Evolutionary conservation across 2,329 filamentous ascomycete species (phyloP).

Genomic region (Neodidymelliopsis sp.): DNA sequence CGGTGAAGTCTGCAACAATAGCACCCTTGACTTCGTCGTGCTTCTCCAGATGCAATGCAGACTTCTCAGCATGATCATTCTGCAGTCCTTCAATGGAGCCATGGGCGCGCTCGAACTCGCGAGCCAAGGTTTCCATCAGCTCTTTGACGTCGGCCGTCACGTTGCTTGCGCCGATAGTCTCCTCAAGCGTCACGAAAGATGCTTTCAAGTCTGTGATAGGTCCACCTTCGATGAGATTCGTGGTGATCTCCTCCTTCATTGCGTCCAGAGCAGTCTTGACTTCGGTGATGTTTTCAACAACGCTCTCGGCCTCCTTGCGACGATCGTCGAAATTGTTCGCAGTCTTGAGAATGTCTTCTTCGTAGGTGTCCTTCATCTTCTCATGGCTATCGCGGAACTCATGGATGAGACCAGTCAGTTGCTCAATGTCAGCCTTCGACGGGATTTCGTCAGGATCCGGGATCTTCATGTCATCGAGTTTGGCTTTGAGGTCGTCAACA

Average conservation of each 20-base stretch:
- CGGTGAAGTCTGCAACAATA: slow-evolving; percentile 61
- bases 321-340: slow-evolving; percentile 83
- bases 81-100: slow-evolving; percentile 80
- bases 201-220: slow-evolving; percentile 66
- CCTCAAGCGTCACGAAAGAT: slow-evolving; percentile 73
- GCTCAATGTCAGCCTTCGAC: slow-evolving; percentile 76
- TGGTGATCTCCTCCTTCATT: slow-evolving; percentile 77
- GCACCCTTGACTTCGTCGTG: slow-evolving; percentile 65
- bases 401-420: slow-evolving; percentile 62
- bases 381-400: slow-evolving; percentile 66
- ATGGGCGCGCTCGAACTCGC: slow-evolving; percentile 87
- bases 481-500: slow-evolving; percentile 83
- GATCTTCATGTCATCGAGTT: slow-evolving; percentile 75
- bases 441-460: slow-evolving; percentile 75
- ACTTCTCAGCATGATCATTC: slow-evolving; percentile 74
- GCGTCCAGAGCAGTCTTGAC: slow-evolving; percentile 80
- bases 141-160: slow-evolving; percentile 61
- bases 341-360: slow-evolving; percentile 75
- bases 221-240: slow-evolving; percentile 77
- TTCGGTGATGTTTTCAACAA: slow-evolving; percentile 79
- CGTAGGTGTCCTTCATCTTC: slow-evolving; percentile 76
- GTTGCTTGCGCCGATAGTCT: slow-evolving; percentile 63
- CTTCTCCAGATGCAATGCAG: slow-evolving; percentile 63
- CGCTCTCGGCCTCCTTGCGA: slow-evolving; percentile 80
- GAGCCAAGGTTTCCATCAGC: slow-evolving; percentile 76